Base-by-base conservation (phyloP, 2,329 filamentous ascomycete species). In the Cordyceps cicadae region DNA sequence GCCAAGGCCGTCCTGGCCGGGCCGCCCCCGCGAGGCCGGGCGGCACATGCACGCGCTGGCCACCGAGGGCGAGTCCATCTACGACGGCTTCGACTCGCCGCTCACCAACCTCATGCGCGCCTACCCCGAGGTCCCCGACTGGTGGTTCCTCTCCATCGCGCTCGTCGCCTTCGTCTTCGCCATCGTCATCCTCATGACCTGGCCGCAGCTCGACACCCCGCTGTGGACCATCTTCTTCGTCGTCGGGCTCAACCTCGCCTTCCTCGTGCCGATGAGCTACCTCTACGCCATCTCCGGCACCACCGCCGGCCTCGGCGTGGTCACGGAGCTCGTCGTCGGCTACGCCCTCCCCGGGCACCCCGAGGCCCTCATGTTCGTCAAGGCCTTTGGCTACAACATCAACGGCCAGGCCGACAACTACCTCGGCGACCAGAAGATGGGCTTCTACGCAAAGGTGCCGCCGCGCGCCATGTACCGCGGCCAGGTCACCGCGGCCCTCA, bases 341-440 rank as follows among this genome's bases (percentile, higher is more conserved):
- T 68, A 67, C 19, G 67, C 66, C 12, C 70, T 73, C 26, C 70
- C 70, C 8, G 70, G 71, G 24, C 74, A 73, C 62, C 71, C 70
- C 15, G 70, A 68, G 29, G 66, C 67, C 4, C 65, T 72, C 26
- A 67, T 72, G 62, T 92, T 92, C 67, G 88, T 91, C 34, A 92
- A 77, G 68, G 70, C 70, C 2, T 76, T 72, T 48, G 72, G 73
- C 2, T 74, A 72, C 62, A 76, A 74, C 9, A 71, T 79, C 39
- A 76, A 75, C 0, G 75, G 75, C 1, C 76, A 76, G 58, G 71
- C 71, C 19, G 73, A 74, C 49, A 75, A 72, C 62, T 76, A 75
- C 56, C 69, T 74, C 70, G 67, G 66, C 4, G 69, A 68, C 26
- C 68, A 69, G 37, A 74, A 74, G 62, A 70, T 71, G 63, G 71